A percentile compares a stretch with the other conserved stretches of the same genome.
Conservation (phyloP, 345 rosid species). For the Ailanthus altissimus region DNA sequence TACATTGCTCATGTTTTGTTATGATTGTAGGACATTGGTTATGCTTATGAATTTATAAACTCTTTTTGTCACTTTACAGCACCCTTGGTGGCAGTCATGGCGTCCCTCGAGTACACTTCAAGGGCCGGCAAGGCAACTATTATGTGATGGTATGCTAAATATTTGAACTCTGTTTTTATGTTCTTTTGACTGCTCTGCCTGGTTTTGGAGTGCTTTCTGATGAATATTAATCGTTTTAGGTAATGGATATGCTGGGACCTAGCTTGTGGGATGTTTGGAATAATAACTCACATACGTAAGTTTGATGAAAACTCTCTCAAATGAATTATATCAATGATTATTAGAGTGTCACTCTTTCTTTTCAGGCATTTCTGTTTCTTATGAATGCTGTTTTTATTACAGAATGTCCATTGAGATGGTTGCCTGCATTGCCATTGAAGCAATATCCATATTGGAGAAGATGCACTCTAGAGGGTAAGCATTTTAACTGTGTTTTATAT, state of each 20-base stretch:
- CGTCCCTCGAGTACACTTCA: constrained; percentile 72
- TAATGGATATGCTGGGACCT: constrained; percentile 83
- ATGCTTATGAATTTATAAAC: neutral
- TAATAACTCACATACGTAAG: constrained; percentile 63
- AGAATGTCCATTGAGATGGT: constrained; percentile 85
- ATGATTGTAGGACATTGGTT: neutral
- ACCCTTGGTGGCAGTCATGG: constrained; percentile 83
- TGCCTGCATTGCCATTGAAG: constrained; percentile 78
- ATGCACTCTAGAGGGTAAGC: constrained; percentile 68
- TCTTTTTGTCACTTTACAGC: constrained; percentile 34
- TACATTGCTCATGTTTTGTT: neutral
- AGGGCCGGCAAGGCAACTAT: constrained; percentile 76
- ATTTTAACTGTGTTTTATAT: neutral
- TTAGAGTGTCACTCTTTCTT: neutral
- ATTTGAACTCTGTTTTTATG: constrained; percentile 5
- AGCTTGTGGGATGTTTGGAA: constrained; percentile 88
- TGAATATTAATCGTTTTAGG: constrained; percentile 39
- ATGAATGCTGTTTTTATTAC: constrained; percentile 28
- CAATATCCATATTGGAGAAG: constrained; percentile 73
- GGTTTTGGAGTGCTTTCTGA: neutral
- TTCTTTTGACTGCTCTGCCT: neutral
- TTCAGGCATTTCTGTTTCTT: constrained; percentile 1
- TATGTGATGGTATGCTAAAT: constrained; percentile 65
- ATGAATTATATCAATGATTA: constrained; percentile 3
- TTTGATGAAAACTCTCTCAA: constrained; percentile 16